Conservation (phyloP, 2,329 filamentous ascomycete genomes). For the Calonectria fujianensis region DNA sequence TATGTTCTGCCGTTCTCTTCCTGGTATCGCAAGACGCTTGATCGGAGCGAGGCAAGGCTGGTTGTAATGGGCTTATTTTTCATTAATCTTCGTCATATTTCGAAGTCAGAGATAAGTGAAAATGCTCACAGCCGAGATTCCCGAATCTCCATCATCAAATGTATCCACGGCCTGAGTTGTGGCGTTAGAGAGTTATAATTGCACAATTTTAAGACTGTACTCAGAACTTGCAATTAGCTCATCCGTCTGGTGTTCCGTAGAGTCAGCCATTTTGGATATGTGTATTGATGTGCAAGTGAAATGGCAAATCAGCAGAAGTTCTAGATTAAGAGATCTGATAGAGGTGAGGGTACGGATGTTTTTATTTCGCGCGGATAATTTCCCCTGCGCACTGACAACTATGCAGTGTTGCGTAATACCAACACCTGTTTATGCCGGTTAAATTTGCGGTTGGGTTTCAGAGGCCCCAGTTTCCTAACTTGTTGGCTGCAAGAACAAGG, state of each 20-base stretch:
- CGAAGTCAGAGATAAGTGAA: too few species aligned
- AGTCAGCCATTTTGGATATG: not conserved
- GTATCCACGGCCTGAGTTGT: not conserved
- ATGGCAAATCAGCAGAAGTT: not conserved
- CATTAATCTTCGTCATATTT: not conserved
- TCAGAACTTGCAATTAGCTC: not conserved
- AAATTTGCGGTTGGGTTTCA: not conserved
- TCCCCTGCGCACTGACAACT: not conserved
- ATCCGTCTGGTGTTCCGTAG: not conserved
- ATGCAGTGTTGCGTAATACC: not conserved
- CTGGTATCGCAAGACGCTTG: conserved; percentile 28
- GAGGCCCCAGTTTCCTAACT: not conserved
- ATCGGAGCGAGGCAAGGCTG: conserved; percentile 18
- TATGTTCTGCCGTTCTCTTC: conserved; percentile 36
- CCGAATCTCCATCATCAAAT: conserved; percentile 21
- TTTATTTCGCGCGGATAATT: conserved; percentile 10
- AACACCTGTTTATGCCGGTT: not conserved
- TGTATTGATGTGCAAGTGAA: not conserved
- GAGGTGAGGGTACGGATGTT: not conserved
- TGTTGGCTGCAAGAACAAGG: not conserved
- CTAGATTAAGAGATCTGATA: not conserved
- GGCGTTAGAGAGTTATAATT: not conserved
- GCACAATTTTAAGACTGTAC: not conserved
- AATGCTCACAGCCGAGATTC: conserved; percentile 24
- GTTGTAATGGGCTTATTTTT: conserved; percentile 1